These are phyloP conservation scores for Ajuga chamaepitys DNA, from an alignment of 257 asterid species.

Conservation along the genomic window DNA sequence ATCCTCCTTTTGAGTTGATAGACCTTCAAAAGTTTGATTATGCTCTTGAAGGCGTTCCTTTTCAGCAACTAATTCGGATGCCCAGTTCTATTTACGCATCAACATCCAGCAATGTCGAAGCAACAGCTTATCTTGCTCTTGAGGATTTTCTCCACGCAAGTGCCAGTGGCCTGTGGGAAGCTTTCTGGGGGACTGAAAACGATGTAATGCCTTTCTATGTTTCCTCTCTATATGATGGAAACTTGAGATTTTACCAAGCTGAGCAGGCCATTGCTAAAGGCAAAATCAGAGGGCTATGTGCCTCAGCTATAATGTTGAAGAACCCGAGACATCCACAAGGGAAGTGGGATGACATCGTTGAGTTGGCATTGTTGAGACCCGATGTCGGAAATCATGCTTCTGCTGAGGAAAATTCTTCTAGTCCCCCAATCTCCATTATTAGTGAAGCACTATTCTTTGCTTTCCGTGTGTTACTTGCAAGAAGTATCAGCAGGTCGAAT, in stretches of 20 bases:
- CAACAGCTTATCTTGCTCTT: conserved; percentile 79
- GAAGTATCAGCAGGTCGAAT: conserved; percentile 78
- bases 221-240: conserved; percentile 55
- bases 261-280: conserved; percentile 87
- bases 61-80: conserved; percentile 92
- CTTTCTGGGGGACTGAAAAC: conserved; percentile 77
- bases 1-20: conserved; percentile 81
- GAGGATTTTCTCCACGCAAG: conserved; percentile 91
- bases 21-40: conserved; percentile 96
- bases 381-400: conserved; percentile 47
- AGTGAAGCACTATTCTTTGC: conserved; percentile 88
- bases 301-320: conserved; percentile 82
- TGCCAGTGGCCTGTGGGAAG: conserved; percentile 75
- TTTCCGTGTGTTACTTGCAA: conserved; percentile 73
- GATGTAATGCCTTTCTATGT: conserved; percentile 70
- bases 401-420: conserved; percentile 27
- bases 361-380: conserved; percentile 70
- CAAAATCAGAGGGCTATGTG: conserved; percentile 71
- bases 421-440: conserved; percentile 41
- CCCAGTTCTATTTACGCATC: conserved; percentile 80
- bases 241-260: conserved; percentile 73
- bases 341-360: conserved; percentile 93
- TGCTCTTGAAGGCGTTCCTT: conserved; percentile 80
- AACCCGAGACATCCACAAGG: conserved; percentile 97
- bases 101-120: conserved; percentile 55